Conservation (phyloP, 225 moss, liverwort and hornwort genomes). For the Sphagnum tenellum region DNA sequence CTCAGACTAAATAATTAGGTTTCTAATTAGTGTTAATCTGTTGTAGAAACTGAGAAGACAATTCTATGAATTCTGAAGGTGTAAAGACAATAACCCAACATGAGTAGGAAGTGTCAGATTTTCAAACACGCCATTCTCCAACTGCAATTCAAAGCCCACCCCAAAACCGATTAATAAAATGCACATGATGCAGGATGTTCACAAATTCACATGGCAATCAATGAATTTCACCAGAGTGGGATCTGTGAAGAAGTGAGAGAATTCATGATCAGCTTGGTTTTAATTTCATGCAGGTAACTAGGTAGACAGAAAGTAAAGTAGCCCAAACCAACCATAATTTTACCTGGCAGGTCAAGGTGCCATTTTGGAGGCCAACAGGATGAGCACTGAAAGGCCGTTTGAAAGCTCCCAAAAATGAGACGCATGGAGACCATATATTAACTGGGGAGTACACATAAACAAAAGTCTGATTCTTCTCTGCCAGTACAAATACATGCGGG, state of each 20-base stretch:
- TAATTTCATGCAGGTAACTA: no score
- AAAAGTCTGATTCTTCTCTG: constrained; percentile 3
- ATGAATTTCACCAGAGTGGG: no score
- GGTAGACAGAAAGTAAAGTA: background rate
- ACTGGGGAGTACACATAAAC: constrained; percentile 32
- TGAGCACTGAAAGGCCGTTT: constrained; percentile 3
- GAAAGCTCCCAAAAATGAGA: constrained; percentile 19
- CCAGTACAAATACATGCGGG: constrained; percentile 16
- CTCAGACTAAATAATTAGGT: no score
- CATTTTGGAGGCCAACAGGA: constrained; percentile 19
- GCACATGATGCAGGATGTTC: background rate
- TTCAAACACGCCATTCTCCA: constrained; percentile 10
- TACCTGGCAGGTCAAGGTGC: constrained; percentile 15
- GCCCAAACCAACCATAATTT: no score
- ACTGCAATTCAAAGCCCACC: constrained; percentile 2
- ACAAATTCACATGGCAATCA: no score
- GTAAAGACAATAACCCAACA: constrained; percentile 14
- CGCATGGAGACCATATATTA: constrained; percentile 14
- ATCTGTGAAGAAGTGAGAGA: no score
- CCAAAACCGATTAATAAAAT: background rate
- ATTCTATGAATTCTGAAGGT: background rate
- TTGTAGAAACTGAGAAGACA: background rate
- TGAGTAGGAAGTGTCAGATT: constrained; percentile 19
- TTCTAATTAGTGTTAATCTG: background rate
- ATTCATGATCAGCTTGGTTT: no score